Evolutionary conservation across 495 filamentous ascomycete species (phyloP), one percentile per base, ranked within the genome.

Genomic region (Penicillium coprophilum): DNA sequence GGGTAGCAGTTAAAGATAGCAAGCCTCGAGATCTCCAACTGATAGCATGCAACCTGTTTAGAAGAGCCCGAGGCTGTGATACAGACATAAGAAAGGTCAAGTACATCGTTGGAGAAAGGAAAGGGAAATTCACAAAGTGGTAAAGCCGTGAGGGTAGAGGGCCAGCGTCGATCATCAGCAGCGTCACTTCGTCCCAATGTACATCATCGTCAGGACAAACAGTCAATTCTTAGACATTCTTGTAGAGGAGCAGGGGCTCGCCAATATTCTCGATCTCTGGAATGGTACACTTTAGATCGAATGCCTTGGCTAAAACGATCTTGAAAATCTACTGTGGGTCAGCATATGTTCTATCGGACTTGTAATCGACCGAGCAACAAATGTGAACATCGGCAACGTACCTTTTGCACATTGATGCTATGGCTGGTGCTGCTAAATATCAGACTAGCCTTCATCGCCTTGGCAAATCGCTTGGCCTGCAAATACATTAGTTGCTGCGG

Each of bases 331-430:
- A 56, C 13, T 21, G 41, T 44, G 27, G 31, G 59, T 76, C 34
- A 77, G 63, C 36, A 51, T 44, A 21, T 27, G 23, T 17, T 39
- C 21, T 2, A 32, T 7, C 10, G 20, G 15, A 46, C 12, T 24
- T 17, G 8, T 2, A 36, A 45, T 19, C 28, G 20, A 34, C 23
- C 48, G 17, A 31, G 38, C 10, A 30, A 54, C 5, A 30, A 32
- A 8, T 52, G 7, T 27, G 15, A 11, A 38, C 11, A 30, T 31
- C 15, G 13, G 10, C 13, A 27, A 57, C 72, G 24, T 66, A 96
- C 94, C 89, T 98, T 98, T 70, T 98, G 94, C 30, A 98, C 94
- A 63, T 98, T 98, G 78, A 98, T 98, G 71, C 91, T 96, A 72
- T 98, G 94, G 71, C 91, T 96, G 28, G 94, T 98, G 70, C 92